Evolutionary conservation across 2,329 filamentous ascomycete species (phyloP).

Genomic region (Camillea tinctor): DNA sequence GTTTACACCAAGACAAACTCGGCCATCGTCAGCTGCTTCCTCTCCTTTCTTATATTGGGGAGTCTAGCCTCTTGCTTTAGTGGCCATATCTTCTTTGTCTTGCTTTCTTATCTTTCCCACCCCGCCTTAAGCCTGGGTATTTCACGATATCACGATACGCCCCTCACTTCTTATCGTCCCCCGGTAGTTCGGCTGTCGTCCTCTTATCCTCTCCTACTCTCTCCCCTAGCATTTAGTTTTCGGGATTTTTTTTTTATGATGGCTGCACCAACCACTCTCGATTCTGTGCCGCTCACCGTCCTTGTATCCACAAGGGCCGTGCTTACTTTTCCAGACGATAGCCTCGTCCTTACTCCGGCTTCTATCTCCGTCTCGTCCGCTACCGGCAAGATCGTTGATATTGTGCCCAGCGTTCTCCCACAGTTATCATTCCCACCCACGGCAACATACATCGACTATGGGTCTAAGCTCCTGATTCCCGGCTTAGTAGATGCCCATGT

Average conservation of each 20-base stretch:
- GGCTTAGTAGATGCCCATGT: slow-evolving; percentile 96
- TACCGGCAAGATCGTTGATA: slow-evolving; percentile 81
- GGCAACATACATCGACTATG: slow-evolving; percentile 78
- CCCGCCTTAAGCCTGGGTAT: not conserved
- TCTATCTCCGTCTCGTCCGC: slow-evolving; percentile 75
- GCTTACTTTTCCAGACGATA: slow-evolving; percentile 65
- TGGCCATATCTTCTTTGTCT: not conserved
- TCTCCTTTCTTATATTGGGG: not conserved
- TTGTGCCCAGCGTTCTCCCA: slow-evolving; percentile 74
- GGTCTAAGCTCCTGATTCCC: slow-evolving; percentile 79
- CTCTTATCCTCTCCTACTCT: too few species aligned
- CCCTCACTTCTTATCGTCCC: not conserved
- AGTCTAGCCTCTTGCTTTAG: not conserved
- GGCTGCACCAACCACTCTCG: slow-evolving; percentile 19
- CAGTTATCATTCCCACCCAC: slow-evolving; percentile 69
- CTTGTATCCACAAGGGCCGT: slow-evolving; percentile 83
- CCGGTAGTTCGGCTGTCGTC: not conserved
- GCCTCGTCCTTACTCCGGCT: slow-evolving; percentile 68
- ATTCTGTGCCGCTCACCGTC: slow-evolving; percentile 57
- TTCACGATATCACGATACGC: not conserved
- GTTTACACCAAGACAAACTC: slow-evolving; percentile 4
- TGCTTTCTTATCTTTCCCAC: not conserved
- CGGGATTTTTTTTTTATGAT: slow-evolving; percentile 18
- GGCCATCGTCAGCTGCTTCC: not conserved
- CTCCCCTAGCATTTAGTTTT: not conserved